Evolutionary conservation across 2,329 filamentous ascomycete species (phyloP).

Genomic region (Sordariomycetes sp.): DNA sequence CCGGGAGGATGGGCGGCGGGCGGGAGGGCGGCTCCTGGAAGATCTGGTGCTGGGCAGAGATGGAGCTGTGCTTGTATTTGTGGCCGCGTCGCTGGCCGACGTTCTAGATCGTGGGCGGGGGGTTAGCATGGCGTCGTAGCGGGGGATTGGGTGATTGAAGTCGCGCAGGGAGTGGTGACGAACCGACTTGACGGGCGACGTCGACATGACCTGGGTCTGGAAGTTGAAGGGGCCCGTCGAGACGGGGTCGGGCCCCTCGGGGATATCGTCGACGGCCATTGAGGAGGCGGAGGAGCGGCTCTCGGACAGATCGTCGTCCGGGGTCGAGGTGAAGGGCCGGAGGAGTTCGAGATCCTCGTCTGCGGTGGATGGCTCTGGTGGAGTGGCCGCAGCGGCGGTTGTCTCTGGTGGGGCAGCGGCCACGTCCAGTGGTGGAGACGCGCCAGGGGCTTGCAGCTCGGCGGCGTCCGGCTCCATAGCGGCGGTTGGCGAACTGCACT

Average conservation of each 20-base stretch:
- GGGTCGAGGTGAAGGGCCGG: background rate
- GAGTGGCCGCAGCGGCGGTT: background rate
- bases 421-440: constrained; percentile 36
- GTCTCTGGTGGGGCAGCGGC: background rate
- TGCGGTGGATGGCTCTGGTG: background rate
- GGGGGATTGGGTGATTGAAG: background rate
- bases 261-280: constrained; percentile 23
- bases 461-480: no score
- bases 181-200: constrained; percentile 68
- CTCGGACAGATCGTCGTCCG: background rate
- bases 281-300: constrained; percentile 14
- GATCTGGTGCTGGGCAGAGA: constrained; percentile 82
- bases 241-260: background rate
- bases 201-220: constrained; percentile 68
- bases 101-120: constrained; percentile 40
- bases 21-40: constrained; percentile 85
- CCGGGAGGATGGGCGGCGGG: constrained; percentile 78
- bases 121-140: background rate
- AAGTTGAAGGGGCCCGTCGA: constrained; percentile 75
- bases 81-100: constrained; percentile 88
- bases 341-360: background rate
- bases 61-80: constrained; percentile 94
- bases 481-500: no score
- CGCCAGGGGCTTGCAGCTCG: no score
- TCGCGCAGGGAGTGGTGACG: constrained; percentile 14